A percentile compares a stretch with the other conserved stretches of the same genome.
phyloP scores from a whole-genome alignment of 192 early-diverging fungal species.

The Gigaspora rosea region DNA sequence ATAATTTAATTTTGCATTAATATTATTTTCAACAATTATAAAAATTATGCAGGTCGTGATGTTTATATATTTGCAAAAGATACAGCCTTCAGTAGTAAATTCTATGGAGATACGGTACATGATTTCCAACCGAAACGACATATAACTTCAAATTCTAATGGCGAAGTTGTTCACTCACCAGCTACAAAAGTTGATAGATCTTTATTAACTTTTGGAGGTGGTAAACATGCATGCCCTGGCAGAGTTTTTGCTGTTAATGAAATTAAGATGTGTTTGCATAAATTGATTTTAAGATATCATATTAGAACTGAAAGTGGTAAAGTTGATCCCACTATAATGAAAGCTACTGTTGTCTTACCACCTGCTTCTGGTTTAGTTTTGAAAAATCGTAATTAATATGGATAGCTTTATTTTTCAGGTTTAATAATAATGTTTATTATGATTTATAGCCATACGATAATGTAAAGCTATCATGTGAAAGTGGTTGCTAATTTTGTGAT shows the following conservation, averaged over 20 bases:
- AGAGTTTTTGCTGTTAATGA: constrained; percentile 1
- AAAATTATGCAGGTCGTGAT: too few relatives aligned
- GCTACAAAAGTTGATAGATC: not conserved
- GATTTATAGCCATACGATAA: too few relatives aligned
- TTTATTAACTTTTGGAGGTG: constrained; percentile 11
- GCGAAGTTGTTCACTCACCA: not conserved
- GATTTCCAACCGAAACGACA: not conserved
- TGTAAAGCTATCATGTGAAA: too few relatives aligned
- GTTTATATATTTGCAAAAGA: too few relatives aligned
- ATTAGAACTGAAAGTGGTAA: not conserved
- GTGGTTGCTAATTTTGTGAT: too few relatives aligned
- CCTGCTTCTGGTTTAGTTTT: not conserved
- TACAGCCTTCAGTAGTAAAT: too few relatives aligned
- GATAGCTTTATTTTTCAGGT: too few relatives aligned
- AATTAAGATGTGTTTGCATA: not conserved
- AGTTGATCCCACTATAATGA: not conserved
- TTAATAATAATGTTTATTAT: too few relatives aligned
- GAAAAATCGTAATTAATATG: too few relatives aligned
- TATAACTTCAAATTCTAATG: not conserved
- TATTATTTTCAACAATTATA: too few relatives aligned
- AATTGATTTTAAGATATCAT: not conserved
- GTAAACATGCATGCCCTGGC: constrained; percentile 11
- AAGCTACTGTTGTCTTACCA: not conserved
- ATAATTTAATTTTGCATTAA: too few relatives aligned
- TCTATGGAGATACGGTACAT: not conserved